Base-by-base conservation (phyloP, 306 rosid species). In the Inga leiocalycina region DNA sequence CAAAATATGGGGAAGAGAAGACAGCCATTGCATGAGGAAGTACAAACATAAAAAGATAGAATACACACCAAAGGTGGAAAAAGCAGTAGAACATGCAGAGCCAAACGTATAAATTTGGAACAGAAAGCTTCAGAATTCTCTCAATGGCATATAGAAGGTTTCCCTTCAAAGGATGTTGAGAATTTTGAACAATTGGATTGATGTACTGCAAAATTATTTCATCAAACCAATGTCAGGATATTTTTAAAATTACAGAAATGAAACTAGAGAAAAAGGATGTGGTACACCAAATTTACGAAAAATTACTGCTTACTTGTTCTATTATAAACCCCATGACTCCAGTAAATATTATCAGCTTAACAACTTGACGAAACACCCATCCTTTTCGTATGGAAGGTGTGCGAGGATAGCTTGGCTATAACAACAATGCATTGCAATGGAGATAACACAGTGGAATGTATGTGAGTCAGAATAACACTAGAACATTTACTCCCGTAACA, bases 21-120 rank as follows among this genome's bases (percentile, higher is more conserved):
- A 66, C 49, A 78, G 79, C 57, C 79, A 77, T 37, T 44, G 37
- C 66, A 67, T 34, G 45, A 45, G 22, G 41, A 72, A 32, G 16
- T 71, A 81, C 30, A 44, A 5, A 59, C 70, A 80, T 46, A 81
- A 16, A 76, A 73, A 59, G 76, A 81, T 41, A 66, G 27, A 46
- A 79, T 71, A 88, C 92, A 41, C n/a, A 93, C 99, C 99, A 97
- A 70, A 97, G 97, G 92, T 97, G 99, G 78, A 94, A 97, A 87
- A 97, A 84, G 86, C 99, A 92, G 87, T 97, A 97, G 91, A 97
- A 97, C 97, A 92, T 92, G 97, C 99, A 97, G 87, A 97, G 95
- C 99, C 99, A 97, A 85, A 97, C 97, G 43, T 97, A 97, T 92
- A 97, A 86, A 80, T 93, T 91, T 81, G 99, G 99, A 87, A 97